These are phyloP conservation scores for Dryas octopetala DNA, from an alignment of 306 rosid species.

Conservation along the genomic window DNA sequence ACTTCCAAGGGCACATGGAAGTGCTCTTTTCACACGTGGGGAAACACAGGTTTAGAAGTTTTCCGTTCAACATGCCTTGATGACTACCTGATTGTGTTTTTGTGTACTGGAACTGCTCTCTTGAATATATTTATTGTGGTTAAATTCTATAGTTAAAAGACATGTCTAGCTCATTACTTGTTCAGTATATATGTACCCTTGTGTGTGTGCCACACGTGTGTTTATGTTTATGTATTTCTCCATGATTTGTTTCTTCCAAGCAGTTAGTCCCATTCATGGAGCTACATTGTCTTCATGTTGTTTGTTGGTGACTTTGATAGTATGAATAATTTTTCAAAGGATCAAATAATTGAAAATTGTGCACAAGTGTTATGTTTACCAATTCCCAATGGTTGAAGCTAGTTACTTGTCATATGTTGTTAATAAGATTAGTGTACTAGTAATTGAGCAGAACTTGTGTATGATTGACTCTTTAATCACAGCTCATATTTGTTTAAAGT, in stretches of 20 bases:
- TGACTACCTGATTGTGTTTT: slow-evolving; percentile 16
- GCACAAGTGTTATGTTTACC: neutral
- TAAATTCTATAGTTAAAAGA: neutral
- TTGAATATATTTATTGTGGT: neutral
- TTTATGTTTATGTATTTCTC: neutral
- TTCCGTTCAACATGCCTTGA: neutral
- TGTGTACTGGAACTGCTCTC: slow-evolving; percentile 1
- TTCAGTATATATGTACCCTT: neutral
- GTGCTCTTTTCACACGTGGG: slow-evolving; percentile 95
- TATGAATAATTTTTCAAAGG: neutral
- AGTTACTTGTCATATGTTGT: neutral
- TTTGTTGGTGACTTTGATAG: neutral
- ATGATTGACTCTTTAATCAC: neutral
- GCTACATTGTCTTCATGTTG: neutral
- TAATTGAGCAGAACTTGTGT: neutral
- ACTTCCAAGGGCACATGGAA: slow-evolving; percentile 98
- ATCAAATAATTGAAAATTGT: neutral
- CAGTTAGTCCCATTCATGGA: neutral
- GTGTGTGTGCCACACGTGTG: neutral
- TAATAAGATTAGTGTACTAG: neutral
- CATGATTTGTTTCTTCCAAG: neutral
- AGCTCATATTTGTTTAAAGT: neutral
- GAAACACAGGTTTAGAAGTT: slow-evolving; percentile 79
- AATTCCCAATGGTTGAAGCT: neutral
- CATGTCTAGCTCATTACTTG: neutral